Evolutionary conservation across 23 red algal species (phyloP).

Genomic region (Gracilariopsis chorda): DNA sequence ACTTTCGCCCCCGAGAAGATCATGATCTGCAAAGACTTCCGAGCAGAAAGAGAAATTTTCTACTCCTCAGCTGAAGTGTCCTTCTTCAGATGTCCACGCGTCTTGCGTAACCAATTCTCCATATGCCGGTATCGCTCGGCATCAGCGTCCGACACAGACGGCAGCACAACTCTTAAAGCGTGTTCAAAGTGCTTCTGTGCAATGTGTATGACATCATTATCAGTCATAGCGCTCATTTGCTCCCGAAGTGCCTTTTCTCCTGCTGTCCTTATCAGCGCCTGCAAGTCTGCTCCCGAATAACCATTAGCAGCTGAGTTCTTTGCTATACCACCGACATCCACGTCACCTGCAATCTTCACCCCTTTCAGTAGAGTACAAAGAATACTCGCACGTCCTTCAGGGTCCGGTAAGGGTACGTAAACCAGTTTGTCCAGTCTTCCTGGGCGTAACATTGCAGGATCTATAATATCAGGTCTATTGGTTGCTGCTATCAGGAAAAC

Average conservation of each 20-base stretch:
- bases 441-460: slow-evolving; percentile 94
- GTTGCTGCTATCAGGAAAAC: slow-evolving; percentile 95
- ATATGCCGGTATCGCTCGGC: slow-evolving; percentile 63
- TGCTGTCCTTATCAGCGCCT: slow-evolving; percentile 70
- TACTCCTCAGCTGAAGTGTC: background rate
- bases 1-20: too few relatives aligned
- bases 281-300: slow-evolving; percentile 92
- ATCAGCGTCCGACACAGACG: slow-evolving; percentile 80
- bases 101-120: slow-evolving; percentile 50
- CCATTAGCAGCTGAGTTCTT: slow-evolving; percentile 8
- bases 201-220: background rate
- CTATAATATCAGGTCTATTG: slow-evolving; percentile 97
- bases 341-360: slow-evolving; percentile 38
- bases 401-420: slow-evolving; percentile 85
- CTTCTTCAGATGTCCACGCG: background rate
- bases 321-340: slow-evolving; percentile 51
- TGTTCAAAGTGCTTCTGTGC: slow-evolving; percentile 61
- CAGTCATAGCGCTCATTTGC: background rate
- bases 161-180: slow-evolving; percentile 67
- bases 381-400: slow-evolving; percentile 60
- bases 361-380: slow-evolving; percentile 51
- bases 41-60: too few relatives aligned
- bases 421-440: slow-evolving; percentile 95
- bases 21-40: too few relatives aligned
- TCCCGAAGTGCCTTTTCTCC: slow-evolving; percentile 59